A percentile compares a stretch with the other conserved stretches of the same genome.
Evolutionary conservation across 805 yeast genomes (phyloP).

Genomic region (Kluyveromyces siamensis): DNA sequence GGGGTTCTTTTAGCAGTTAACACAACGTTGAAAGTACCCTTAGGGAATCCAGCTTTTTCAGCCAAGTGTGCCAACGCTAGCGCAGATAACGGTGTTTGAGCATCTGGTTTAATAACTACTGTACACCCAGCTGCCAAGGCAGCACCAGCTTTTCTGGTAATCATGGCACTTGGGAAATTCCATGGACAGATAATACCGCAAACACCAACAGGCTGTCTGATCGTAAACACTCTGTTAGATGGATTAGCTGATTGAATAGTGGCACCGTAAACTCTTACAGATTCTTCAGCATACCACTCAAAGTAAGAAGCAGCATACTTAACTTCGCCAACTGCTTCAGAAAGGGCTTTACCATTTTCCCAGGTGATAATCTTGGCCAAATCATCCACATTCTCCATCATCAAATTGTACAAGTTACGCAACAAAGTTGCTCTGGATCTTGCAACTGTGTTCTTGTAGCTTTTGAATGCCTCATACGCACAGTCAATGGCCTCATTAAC

Average conservation of each 20-base stretch:
- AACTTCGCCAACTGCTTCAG: slow-evolving; percentile 47
- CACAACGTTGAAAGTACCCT: slow-evolving; percentile 47
- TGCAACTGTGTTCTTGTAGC: slow-evolving; percentile 39
- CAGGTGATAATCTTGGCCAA: slow-evolving; percentile 46
- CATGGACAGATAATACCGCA: slow-evolving; percentile 58
- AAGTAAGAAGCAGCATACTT: slow-evolving; percentile 64
- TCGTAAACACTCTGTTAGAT: slow-evolving; percentile 42
- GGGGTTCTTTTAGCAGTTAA: slow-evolving; percentile 43
- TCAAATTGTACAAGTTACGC: slow-evolving; percentile 40
- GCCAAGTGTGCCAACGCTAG: slow-evolving; percentile 47
- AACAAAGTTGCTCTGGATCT: slow-evolving; percentile 43
- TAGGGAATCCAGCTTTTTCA: slow-evolving; percentile 53
- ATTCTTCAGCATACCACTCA: slow-evolving; percentile 79
- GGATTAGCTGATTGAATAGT: slow-evolving; percentile 47
- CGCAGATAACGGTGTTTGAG: slow-evolving; percentile 52
- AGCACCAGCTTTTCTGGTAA: slow-evolving; percentile 55
- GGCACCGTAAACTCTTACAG: slow-evolving; percentile 46
- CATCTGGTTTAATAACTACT: slow-evolving; percentile 50
- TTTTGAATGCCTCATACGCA: slow-evolving; percentile 38
- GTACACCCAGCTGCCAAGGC: slow-evolving; percentile 62
- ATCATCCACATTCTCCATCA: slow-evolving; percentile 48
- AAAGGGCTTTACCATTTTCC: slow-evolving; percentile 52
- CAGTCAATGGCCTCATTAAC: slow-evolving; percentile 49
- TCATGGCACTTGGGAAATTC: slow-evolving; percentile 64
- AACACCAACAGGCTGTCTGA: slow-evolving; percentile 55